Evolutionary conservation across 2,329 filamentous ascomycete species (phyloP).

Genomic region (Aspergillus sp.): DNA sequence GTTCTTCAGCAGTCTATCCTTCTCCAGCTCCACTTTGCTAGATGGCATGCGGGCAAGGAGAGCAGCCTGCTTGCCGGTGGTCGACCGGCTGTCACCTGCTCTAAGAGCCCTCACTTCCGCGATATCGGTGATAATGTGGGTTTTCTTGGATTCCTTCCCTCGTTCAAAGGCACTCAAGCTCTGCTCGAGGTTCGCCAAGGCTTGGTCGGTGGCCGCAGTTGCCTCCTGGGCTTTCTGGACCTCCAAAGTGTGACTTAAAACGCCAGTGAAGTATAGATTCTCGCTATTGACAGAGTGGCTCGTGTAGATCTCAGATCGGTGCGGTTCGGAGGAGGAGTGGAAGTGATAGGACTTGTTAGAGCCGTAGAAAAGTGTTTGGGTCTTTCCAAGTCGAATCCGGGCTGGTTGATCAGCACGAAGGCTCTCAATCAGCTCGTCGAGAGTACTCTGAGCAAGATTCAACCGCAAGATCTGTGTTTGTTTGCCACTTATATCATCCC

Average conservation of each 20-base stretch:
- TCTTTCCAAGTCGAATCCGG: slow-evolving; percentile 53
- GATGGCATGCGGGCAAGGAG: slow-evolving; percentile 37
- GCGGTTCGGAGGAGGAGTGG: slow-evolving; percentile 57
- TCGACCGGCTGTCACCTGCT: slow-evolving; percentile 39
- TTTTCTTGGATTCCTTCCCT: slow-evolving; percentile 65
- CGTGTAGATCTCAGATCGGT: slow-evolving; percentile 63
- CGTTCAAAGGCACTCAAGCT: slow-evolving; percentile 63
- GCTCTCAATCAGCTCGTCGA: slow-evolving; percentile 51
- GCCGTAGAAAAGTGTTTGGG: slow-evolving; percentile 61
- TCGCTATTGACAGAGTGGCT: slow-evolving; percentile 47
- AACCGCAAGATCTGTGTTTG: slow-evolving; percentile 52
- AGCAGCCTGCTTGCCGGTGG: slow-evolving; percentile 35
- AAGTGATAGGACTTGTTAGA: slow-evolving; percentile 62
- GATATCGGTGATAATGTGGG: slow-evolving; percentile 43
- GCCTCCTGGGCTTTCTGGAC: slow-evolving; percentile 60
- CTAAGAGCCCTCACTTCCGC: slow-evolving; percentile 43
- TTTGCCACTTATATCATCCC: slow-evolving; percentile 35
- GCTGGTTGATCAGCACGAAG: slow-evolving; percentile 49
- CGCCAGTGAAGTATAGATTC: slow-evolving; percentile 59
- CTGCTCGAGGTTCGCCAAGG: slow-evolving; percentile 62
- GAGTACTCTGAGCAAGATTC: slow-evolving; percentile 48
- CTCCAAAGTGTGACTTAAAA: slow-evolving; percentile 61
- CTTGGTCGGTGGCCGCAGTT: slow-evolving; percentile 62
- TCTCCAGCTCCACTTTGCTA: slow-evolving; percentile 46
- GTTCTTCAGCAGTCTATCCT: slow-evolving; percentile 46